phyloP scores from a whole-genome alignment of 169 alveolate species.

The Plasmodium ovale region DNA sequence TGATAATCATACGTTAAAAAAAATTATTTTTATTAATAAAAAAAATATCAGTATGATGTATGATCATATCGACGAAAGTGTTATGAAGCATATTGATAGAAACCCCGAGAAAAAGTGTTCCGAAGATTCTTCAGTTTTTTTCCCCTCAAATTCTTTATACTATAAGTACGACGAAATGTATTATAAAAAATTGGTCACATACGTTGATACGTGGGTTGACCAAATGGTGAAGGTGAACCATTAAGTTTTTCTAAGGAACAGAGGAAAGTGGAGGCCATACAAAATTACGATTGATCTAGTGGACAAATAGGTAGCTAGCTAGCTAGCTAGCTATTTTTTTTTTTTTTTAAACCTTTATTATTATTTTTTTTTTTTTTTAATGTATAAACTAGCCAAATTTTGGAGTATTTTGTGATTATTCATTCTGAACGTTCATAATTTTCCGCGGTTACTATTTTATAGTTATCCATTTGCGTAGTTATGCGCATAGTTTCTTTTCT shows the following conservation, averaged over 20 bases:
- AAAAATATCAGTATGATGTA: constrained; percentile 67
- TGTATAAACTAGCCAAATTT: no score
- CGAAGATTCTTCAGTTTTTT: constrained; percentile 28
- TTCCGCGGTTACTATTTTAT: no score
- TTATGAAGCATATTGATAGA: constrained; percentile 58
- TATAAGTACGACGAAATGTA: constrained; percentile 62
- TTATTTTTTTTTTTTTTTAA: constrained; percentile 6
- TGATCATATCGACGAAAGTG: constrained; percentile 30
- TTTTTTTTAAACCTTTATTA: not conserved
- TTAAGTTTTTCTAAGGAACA: not conserved
- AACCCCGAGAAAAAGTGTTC: not conserved
- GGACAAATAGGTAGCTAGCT: not conserved
- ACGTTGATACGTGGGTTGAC: constrained; percentile 48
- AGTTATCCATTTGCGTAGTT: no score
- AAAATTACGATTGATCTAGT: not conserved
- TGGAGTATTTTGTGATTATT: no score
- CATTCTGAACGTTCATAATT: no score
- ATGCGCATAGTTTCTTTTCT: no score
- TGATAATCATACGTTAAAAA: constrained; percentile 72
- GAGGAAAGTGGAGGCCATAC: not conserved
- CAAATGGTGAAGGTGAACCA: constrained; percentile 29
- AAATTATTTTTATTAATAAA: constrained; percentile 65
- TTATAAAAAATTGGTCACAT: constrained; percentile 9
- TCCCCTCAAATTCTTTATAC: constrained; percentile 63
- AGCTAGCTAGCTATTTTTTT: constrained; percentile 4